These are phyloP conservation scores for Chalaropsis ovoidea DNA, from an alignment of 2,329 filamentous ascomycete genomes.

Conservation along the genomic window DNA sequence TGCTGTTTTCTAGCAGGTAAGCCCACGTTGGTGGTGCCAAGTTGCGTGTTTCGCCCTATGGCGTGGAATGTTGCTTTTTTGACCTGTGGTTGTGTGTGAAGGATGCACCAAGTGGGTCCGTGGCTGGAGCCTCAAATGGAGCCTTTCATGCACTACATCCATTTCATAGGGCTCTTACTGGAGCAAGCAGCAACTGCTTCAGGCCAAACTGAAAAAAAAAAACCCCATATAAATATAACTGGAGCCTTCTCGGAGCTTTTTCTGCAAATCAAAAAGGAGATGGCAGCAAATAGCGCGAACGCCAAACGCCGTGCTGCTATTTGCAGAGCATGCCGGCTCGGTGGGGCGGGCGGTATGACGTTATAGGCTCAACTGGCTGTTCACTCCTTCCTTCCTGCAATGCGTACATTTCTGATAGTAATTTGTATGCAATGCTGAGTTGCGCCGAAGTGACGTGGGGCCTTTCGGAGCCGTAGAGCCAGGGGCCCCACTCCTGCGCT, in stretches of 20 bases:
- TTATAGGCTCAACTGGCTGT: conserved; percentile 16
- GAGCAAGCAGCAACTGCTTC: neutral
- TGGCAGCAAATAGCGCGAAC: neutral
- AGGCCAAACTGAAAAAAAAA: neutral
- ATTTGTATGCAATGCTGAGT: conserved; percentile 19
- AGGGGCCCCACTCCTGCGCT: conserved; percentile 14
- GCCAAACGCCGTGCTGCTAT: conserved; percentile 7
- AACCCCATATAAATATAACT: neutral
- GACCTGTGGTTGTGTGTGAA: neutral
- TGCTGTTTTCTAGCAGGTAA: neutral
- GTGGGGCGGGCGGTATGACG: conserved; percentile 23
- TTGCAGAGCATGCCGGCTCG: neutral
- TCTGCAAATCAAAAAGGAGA: neutral
- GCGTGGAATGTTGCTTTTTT: neutral
- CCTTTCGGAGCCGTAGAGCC: conserved; percentile 21
- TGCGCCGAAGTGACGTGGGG: conserved; percentile 23
- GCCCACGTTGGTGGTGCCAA: neutral
- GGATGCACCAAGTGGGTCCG: conserved; percentile 21
- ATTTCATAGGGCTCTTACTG: neutral
- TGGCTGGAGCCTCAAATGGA: conserved; percentile 25
- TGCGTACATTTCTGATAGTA: neutral
- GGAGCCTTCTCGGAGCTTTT: conserved; percentile 17
- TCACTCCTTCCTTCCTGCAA: conserved; percentile 17
- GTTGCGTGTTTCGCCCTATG: conserved; percentile 10
- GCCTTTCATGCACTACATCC: conserved; percentile 7